Evolutionary conservation across 352 stramenopile species (phyloP), one percentile per base, ranked within the genome.

Genomic region (Plasmopara viticola): DNA sequence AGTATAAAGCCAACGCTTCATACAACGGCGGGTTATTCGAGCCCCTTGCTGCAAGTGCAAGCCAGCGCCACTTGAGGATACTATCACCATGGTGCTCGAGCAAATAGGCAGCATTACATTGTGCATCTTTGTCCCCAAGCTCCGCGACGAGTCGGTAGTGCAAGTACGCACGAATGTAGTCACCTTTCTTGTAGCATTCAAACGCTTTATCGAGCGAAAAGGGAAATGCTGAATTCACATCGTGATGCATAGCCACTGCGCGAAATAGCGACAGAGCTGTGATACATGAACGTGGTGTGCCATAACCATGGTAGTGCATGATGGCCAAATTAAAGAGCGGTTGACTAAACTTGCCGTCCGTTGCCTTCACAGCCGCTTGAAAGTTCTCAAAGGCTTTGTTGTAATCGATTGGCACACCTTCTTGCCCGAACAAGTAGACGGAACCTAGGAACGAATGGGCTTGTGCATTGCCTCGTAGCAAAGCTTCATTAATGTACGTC

Each of bases 201-300:
- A 80, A 85, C 38, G 61, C 80, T 49, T 84, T 84, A n/a, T 68
- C 45, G 29, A 86, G 67, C 12, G 80, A 86, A 50, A 89, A 88
- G 9, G 78, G 77, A 44, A 84, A 44, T 13, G 70, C 53, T 1
- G 68, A 59, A 9, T 88, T 64, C 17, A 81, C 40, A 7, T 69
- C 58, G 4, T 74, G 64, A 31, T 87, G 66, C 15, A 86, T 51
- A n/a, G 80, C 77, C 6, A 89, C 81, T 1, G 60, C 53, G 28
- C 81, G 78, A 33, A 92, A 88, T n/a, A 81, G 55, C 13, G 72
- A 53, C 28, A 90, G 35, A 0, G 81, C 76, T 9, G 48, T 46
- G 0, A 43, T 44, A 42, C 81, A 92, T 8, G 72, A 82, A 13
- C 53, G 53, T 9, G 64, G 54, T 5, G 72, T 86, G 2, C 78